Evolutionary conservation across 1,284 basidiomycete species (phyloP), one percentile per base, ranked within the genome.

Genomic region (Apiotrichum veenhuisii): DNA sequence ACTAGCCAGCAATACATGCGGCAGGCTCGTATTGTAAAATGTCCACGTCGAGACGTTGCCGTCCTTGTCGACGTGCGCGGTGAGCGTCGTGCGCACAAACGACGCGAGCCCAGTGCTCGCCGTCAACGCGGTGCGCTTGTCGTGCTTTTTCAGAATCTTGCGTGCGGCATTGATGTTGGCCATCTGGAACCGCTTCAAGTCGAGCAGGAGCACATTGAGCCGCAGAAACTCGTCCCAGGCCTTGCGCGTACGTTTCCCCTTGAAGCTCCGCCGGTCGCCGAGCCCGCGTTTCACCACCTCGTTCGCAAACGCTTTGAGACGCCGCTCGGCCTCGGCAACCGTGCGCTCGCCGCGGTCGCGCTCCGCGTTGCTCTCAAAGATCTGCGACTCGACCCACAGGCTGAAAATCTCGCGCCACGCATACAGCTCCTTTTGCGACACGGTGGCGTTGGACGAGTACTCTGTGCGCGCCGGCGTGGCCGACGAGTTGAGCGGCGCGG

Each of bases 111-210:
- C 75, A 18, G 67, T 65, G 5, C 76, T 77, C 2, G 81, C 82
- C 5, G 81, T 81, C 10, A 83, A 64, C 0, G 79, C 79, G 1
- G 82, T 82, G 2, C 91, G 85, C 74, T 96, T 97, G 27, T 89
- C 84, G 72, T 96, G 94, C 73, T 97, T 97, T 81, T 97, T 96
- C 59, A 96, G 83, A 59, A 92, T 91, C 77, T 92, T 92, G 44
- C 89, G 84, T 2, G 85, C 87, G 1, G 93, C 94, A 73, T 96
- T 91, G 9, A 88, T 82, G 65, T 92, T 97, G 10, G 91, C 91
- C 36, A 83, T 77, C 73, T 94, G 88, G 70, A 91, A 87, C 85
- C 91, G 89, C 74, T 93, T 93, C 47, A 96, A 77, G 68, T 94
- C 86, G 49, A 97, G 76, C 50, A 97, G 83, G 51, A 88, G 85